These are phyloP conservation scores for Astrocystis sublimbata DNA, from an alignment of 495 filamentous ascomycete genomes.

Conservation along the genomic window DNA sequence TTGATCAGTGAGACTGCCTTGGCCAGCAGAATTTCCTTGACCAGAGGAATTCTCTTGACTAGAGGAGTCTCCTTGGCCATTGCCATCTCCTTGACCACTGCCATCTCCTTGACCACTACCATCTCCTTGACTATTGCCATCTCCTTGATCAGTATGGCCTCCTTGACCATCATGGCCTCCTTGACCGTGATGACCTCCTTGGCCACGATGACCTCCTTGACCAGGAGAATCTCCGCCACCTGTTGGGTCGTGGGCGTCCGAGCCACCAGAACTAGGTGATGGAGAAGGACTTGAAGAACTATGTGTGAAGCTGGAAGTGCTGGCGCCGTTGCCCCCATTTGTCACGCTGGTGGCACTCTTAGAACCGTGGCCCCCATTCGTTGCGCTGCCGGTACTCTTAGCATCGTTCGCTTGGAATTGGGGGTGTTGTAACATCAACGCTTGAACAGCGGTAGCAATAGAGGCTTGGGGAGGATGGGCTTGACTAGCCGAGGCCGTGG, in stretches of 20 bases:
- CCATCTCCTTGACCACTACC: no score
- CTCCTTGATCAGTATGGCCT: no score
- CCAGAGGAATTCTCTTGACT: no score
- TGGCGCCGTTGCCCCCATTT: not conserved
- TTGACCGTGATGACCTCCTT: no score
- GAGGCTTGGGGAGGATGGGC: not conserved
- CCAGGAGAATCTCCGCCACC: not conserved
- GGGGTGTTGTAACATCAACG: not conserved
- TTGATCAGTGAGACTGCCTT: not conserved
- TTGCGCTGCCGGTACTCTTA: not conserved
- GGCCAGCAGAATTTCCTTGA: no score
- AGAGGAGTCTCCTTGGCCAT: no score
- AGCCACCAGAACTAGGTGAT: not conserved
- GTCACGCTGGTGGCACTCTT: not conserved
- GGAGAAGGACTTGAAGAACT: not conserved
- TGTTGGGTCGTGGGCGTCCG: not conserved
- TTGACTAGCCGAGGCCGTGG: not conserved
- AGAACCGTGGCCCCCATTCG: not conserved
- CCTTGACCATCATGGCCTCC: no score
- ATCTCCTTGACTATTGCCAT: no score
- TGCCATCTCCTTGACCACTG: no score
- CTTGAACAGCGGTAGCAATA: not conserved
- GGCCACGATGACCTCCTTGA: no score
- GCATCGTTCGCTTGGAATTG: not conserved
- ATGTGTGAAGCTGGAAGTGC: not conserved